Conservation (phyloP, 176 grass and related monocot genomes). For the Oropetium thomaeum region DNA sequence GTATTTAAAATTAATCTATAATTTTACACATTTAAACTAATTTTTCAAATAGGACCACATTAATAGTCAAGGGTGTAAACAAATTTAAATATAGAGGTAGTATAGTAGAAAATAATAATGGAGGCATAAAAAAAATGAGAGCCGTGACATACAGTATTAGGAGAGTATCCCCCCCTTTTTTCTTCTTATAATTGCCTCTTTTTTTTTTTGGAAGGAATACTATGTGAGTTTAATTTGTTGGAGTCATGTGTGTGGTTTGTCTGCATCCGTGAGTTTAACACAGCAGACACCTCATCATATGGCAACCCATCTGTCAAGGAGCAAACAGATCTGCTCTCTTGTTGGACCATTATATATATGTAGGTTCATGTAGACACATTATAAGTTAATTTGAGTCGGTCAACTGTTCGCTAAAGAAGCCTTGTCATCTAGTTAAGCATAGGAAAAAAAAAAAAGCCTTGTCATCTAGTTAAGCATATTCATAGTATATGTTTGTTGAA, state of each 20-base stretch:
- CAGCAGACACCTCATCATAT: constrained; percentile 2
- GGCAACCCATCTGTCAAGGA: neutral
- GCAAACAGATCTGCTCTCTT: neutral
- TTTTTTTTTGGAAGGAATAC: neutral
- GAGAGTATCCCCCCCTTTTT: neutral
- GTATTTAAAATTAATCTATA: too few species aligned
- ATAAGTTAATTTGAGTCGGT: too few species aligned
- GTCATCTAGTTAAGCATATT: too few species aligned
- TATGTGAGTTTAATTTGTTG: constrained; percentile 8
- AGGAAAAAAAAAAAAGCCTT: too few species aligned
- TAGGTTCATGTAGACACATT: too few species aligned
- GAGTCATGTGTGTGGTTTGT: neutral
- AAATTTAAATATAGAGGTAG: too few species aligned
- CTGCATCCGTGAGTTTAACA: neutral
- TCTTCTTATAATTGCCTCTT: too few species aligned
- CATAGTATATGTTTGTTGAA: neutral
- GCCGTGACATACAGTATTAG: neutral
- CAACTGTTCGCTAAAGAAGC: too few species aligned
- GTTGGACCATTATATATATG: neutral
- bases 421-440: neutral
- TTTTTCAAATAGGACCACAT: too few species aligned
- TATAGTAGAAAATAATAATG: neutral
- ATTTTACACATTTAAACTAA: too few species aligned
- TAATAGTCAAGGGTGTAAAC: too few species aligned
- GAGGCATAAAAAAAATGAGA: neutral